These are phyloP conservation scores for Stagonosporopsis chrysanthemi DNA, from an alignment of 2,329 filamentous ascomycete species.

Conservation along the genomic window DNA sequence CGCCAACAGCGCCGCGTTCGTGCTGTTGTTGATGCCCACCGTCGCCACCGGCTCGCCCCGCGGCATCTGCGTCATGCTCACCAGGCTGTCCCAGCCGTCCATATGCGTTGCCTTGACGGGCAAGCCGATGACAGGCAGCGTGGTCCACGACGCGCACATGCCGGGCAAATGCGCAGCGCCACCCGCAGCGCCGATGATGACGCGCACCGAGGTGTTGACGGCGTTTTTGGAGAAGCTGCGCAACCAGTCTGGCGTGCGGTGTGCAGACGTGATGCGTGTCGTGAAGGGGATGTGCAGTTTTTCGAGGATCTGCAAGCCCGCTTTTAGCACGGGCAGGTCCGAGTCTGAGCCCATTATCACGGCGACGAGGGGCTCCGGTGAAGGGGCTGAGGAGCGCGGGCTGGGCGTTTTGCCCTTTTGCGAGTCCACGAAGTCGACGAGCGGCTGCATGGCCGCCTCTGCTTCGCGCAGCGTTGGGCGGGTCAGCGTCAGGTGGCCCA, in stretches of 20 bases:
- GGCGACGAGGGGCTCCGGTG: conserved; percentile 66
- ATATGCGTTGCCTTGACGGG: conserved; percentile 59
- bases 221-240: conserved; percentile 54
- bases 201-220: conserved; percentile 47
- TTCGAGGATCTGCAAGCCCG: conserved; percentile 70
- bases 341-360: conserved; percentile 88
- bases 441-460: conserved; percentile 71
- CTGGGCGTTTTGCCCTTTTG: conserved; percentile 56
- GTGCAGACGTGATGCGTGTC: conserved; percentile 78
- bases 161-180: conserved; percentile 61
- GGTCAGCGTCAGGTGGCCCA: conserved; percentile 90
- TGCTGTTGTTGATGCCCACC: conserved; percentile 56
- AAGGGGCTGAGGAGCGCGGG: conserved; percentile 18
- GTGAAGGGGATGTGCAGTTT: conserved; percentile 77
- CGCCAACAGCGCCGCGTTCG: conserved; percentile 57
- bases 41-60: conserved; percentile 54
- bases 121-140: conserved; percentile 59
- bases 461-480: conserved; percentile 71
- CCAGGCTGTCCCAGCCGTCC: conserved; percentile 59
- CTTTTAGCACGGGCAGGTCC: conserved; percentile 72
- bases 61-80: conserved; percentile 63
- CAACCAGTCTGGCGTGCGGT: conserved; percentile 60
- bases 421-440: conserved; percentile 70
- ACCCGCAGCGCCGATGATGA: conserved; percentile 59
- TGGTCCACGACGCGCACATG: conserved; percentile 60